These are phyloP conservation scores for Suillus luteus DNA, from an alignment of 768 basidiomycete species.

Conservation along the genomic window DNA sequence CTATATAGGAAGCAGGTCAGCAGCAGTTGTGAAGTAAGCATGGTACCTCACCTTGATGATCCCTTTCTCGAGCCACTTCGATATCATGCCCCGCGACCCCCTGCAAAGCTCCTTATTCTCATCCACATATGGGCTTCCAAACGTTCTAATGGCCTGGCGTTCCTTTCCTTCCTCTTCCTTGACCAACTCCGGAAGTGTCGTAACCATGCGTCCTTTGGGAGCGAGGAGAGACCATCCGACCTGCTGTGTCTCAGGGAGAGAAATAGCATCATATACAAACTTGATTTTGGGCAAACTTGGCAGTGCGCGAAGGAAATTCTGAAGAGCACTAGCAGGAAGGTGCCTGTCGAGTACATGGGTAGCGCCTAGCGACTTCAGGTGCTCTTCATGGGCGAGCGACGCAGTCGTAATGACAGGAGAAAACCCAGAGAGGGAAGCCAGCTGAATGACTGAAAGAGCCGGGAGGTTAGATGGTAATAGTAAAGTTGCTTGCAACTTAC, in stretches of 20 bases:
- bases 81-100: conserved; percentile 24
- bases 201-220: conserved; percentile 34
- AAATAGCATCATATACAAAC: conserved; percentile 35
- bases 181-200: conserved; percentile 27
- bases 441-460: conserved; percentile 36
- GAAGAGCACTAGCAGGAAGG: neutral
- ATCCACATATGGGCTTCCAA: conserved; percentile 25
- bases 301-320: too few species aligned
- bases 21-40: neutral
- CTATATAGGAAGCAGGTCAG: conserved; percentile 21
- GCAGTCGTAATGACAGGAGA: conserved; percentile 44
- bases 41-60: conserved; percentile 27
- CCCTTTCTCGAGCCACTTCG: conserved; percentile 29
- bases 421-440: conserved; percentile 43
- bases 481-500: conserved; percentile 27
- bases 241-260: conserved; percentile 37
- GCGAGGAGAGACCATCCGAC: conserved; percentile 35
- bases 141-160: conserved; percentile 25
- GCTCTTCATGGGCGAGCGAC: conserved; percentile 30
- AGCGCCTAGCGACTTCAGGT: conserved; percentile 41
- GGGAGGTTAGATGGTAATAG: neutral
- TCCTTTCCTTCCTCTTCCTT: conserved; percentile 24
- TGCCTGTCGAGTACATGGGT: conserved; percentile 42
- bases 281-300: too few species aligned
- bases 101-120: conserved; percentile 22